These are phyloP conservation scores for Botryotinia calthae DNA, from an alignment of 2,329 filamentous ascomycete genomes.

Conservation along the genomic window DNA sequence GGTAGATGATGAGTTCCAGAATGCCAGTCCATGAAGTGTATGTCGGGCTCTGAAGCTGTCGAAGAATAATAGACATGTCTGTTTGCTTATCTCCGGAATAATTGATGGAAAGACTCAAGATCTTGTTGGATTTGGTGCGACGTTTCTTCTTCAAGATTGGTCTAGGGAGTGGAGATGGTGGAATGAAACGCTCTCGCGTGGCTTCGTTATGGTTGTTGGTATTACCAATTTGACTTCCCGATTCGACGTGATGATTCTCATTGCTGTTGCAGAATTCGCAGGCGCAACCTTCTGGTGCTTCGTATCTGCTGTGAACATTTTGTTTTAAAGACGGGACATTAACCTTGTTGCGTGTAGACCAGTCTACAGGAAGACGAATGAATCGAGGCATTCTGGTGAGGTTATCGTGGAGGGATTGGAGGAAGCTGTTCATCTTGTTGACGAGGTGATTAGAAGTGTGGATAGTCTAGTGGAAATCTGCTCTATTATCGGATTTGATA, in stretches of 20 bases:
- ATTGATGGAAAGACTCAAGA: not conserved
- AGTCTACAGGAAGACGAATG: not conserved
- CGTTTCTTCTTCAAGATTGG: not conserved
- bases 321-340: not conserved
- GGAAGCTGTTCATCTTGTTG: not conserved
- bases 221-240: not conserved
- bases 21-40: not conserved
- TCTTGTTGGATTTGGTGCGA: not conserved
- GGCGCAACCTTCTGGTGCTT: not conserved
- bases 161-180: not conserved
- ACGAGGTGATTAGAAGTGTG: not conserved
- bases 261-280: not conserved
- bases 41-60: not conserved
- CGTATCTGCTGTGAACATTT: not conserved
- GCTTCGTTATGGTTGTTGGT: not conserved
- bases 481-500: not conserved
- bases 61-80: not conserved
- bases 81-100: not conserved
- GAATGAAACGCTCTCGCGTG: not conserved
- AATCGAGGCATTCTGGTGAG: not conserved
- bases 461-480: not conserved
- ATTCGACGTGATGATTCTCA: not conserved
- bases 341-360: not conserved
- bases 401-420: not conserved
- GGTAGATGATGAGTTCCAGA: not conserved